These are phyloP conservation scores for Saccharomycopsis hybrid DNA, from an alignment of 1,139 yeast genomes.

Conservation along the genomic window DNA sequence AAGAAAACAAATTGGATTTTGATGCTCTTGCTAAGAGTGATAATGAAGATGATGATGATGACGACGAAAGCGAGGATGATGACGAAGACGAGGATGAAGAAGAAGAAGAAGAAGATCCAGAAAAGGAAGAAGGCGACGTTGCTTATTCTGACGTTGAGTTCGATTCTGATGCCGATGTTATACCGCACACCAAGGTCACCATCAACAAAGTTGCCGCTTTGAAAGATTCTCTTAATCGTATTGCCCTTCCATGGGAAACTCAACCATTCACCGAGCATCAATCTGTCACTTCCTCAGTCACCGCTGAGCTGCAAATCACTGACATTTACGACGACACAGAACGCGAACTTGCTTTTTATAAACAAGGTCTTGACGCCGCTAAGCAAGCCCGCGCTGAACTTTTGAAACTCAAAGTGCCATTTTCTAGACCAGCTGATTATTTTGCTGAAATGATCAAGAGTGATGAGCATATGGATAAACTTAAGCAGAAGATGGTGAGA, in stretches of 20 bases:
- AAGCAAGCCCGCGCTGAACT: slow-evolving; percentile 53
- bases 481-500: slow-evolving; percentile 71
- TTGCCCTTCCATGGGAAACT: slow-evolving; percentile 64
- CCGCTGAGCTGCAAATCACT: slow-evolving; percentile 60
- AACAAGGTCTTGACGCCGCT: slow-evolving; percentile 87
- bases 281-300: slow-evolving; percentile 53
- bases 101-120: slow-evolving; percentile 39
- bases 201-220: slow-evolving; percentile 67
- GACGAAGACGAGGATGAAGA: slow-evolving; percentile 41
- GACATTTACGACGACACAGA: slow-evolving; percentile 95
- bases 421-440: slow-evolving; percentile 89
- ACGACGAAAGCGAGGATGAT: slow-evolving; percentile 36
- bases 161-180: slow-evolving; percentile 81
- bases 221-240: slow-evolving; percentile 59
- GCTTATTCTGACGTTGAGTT: slow-evolving; percentile 75
- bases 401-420: slow-evolving; percentile 66
- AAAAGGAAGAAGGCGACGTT: slow-evolving; percentile 53
- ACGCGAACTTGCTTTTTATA: slow-evolving; percentile 77
- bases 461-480: slow-evolving; percentile 96
- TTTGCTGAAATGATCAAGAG: slow-evolving; percentile 98
- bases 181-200: slow-evolving; percentile 86
- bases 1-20: slow-evolving; percentile 38
- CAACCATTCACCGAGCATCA: slow-evolving; percentile 82
- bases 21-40: slow-evolving; percentile 51
- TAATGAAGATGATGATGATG: slow-evolving; percentile 38